phyloP scores from a whole-genome alignment of 1,284 basidiomycete species.

The Volvariella volvacea region DNA sequence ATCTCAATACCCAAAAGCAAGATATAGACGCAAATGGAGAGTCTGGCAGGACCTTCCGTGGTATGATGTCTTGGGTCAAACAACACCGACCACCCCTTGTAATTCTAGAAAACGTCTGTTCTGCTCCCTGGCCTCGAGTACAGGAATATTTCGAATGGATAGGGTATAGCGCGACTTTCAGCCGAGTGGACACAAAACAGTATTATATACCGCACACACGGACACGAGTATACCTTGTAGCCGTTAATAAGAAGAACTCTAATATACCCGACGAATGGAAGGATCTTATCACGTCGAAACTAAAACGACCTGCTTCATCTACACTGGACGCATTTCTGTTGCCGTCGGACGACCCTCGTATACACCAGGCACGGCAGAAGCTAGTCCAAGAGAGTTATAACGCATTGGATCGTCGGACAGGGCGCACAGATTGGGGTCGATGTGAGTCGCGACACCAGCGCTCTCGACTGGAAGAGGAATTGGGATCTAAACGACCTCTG shows the following conservation, averaged over 20 bases:
- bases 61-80: slow-evolving; percentile 91
- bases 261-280: slow-evolving; percentile 70
- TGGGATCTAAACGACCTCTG: slow-evolving; percentile 81
- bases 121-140: slow-evolving; percentile 83
- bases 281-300: slow-evolving; percentile 48
- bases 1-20: slow-evolving; percentile 90
- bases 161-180: slow-evolving; percentile 70
- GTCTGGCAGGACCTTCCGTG: slow-evolving; percentile 84
- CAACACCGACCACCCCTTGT: slow-evolving; percentile 86
- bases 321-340: slow-evolving; percentile 91
- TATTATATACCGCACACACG: slow-evolving; percentile 95
- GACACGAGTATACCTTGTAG: slow-evolving; percentile 83
- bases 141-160: slow-evolving; percentile 70
- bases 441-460: slow-evolving; percentile 92
- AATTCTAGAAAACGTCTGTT: slow-evolving; percentile 91
- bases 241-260: slow-evolving; percentile 57
- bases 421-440: slow-evolving; percentile 84
- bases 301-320: slow-evolving; percentile 82
- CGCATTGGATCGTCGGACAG: slow-evolving; percentile 53
- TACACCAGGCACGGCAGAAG: slow-evolving; percentile 83
- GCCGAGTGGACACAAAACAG: slow-evolving; percentile 85
- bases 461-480: slow-evolving; percentile 75
- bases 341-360: slow-evolving; percentile 84
- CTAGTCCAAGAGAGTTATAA: slow-evolving; percentile 64
- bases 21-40: slow-evolving; percentile 84